A percentile compares a stretch with the other conserved stretches of the same genome.
Conservation (phyloP, 1,284 basidiomycete genomes). For the Irpex lacteus region DNA sequence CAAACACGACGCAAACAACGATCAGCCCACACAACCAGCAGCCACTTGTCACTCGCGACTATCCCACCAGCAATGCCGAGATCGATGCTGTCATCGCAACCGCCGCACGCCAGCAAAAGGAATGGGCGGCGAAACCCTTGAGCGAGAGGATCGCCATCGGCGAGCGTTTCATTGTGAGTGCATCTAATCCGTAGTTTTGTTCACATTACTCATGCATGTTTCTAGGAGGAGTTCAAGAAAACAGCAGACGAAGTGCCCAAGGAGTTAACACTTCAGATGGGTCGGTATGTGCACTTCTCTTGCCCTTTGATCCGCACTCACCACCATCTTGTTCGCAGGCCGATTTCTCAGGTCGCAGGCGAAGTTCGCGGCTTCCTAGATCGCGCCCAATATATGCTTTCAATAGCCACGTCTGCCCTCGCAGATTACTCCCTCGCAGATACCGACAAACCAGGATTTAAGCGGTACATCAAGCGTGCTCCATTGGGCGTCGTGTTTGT, state of each 20-base stretch:
- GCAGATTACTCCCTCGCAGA: slow-evolving; percentile 78
- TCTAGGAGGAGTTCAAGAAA: slow-evolving; percentile 73
- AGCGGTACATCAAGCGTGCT: slow-evolving; percentile 76
- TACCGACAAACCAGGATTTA: slow-evolving; percentile 81
- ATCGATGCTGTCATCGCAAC: slow-evolving; percentile 59
- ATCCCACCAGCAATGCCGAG: slow-evolving; percentile 48
- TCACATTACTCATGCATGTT: neutral
- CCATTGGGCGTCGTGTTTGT: slow-evolving; percentile 89
- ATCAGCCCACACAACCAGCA: slow-evolving; percentile 68
- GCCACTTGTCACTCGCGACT: slow-evolving; percentile 53
- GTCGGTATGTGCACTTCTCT: slow-evolving; percentile 46
- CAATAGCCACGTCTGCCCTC: slow-evolving; percentile 40
- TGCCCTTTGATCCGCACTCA: neutral
- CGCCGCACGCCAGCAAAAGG: slow-evolving; percentile 66
- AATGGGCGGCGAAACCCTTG: slow-evolving; percentile 70
- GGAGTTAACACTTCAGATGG: slow-evolving; percentile 82
- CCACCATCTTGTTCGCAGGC: slow-evolving; percentile 42
- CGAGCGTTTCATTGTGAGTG: slow-evolving; percentile 70
- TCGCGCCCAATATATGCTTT: slow-evolving; percentile 81
- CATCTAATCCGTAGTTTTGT: neutral
- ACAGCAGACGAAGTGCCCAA: slow-evolving; percentile 67
- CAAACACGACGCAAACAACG: slow-evolving; percentile 52
- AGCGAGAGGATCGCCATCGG: slow-evolving; percentile 74
- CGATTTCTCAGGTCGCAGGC: slow-evolving; percentile 71
- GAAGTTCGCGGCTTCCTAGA: slow-evolving; percentile 84